Base-by-base conservation (phyloP, 2,329 filamentous ascomycete species). In the Ceratocystis huliohia region DNA sequence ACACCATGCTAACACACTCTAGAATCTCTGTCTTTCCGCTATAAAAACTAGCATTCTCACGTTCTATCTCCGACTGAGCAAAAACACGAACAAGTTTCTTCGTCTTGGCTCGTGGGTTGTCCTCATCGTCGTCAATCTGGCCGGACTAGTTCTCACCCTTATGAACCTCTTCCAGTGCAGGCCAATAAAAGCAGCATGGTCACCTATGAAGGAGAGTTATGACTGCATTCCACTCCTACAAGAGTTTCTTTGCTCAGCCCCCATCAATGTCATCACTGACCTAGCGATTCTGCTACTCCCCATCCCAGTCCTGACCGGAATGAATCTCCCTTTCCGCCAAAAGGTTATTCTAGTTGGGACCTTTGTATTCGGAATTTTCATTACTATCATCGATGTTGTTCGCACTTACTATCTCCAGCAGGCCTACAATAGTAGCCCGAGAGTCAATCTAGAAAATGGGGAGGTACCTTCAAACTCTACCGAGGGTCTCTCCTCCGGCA, bases 41-140 rank as follows among this genome's bases (percentile, higher is more conserved):
- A 91, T 90, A 63, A 96, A 96, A 76, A 91, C 89, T 0, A 95
- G 91, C n/a, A 89, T 96, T 71, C 80, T 96, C 67, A 81, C 94
- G 65, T 96, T 96, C 75, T 96, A 95, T 76, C 80, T 96, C 63
- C 87, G 88, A 50, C 80, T 96, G 61, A 89, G 90, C 30, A 88
- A 87, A 71, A 88, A 90, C 68, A 86, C 84, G 0, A 85, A 95
- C 70, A 84, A 84, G 69, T 79, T 92, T 63, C 87, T 96, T 70
- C 85, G 88, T 68, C 84, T 88, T 75, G 86, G 87, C n/a, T 94
- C 90, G n/a, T 91, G 91, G 79, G 79, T 82, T 3, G 91, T 89
- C 0, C 78, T 96, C 1, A 79, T 79, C 61, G 81, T 96, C 25
- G 91, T 96, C 73, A 95, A 94, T 72, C 73, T 86, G 6, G 88